A percentile compares a stretch with the other conserved stretches of the same genome.
Evolutionary conservation across 495 filamentous ascomycete species (phyloP).

Genomic region (Cercophora scortea): DNA sequence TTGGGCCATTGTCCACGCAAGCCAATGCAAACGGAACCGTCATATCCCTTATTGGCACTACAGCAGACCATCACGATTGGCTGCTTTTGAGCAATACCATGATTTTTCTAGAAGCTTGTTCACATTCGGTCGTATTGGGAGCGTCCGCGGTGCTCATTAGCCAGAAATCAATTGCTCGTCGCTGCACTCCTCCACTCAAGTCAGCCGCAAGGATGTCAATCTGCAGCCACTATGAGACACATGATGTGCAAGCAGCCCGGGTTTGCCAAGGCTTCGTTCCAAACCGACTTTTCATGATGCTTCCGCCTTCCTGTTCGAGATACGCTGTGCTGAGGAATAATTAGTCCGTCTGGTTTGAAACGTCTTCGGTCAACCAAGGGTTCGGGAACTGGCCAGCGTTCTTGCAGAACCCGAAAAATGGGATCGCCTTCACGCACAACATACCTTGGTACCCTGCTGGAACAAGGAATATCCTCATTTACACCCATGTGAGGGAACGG

Average conservation of each 20-base stretch:
- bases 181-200: background rate
- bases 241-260: background rate
- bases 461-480: background rate
- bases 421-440: background rate
- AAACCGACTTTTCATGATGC: background rate
- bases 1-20: too few relatives aligned
- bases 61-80: background rate
- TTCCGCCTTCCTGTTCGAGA: background rate
- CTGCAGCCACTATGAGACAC: background rate
- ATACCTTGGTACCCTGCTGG: background rate
- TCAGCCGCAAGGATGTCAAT: background rate
- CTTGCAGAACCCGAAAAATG: background rate
- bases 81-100: background rate
- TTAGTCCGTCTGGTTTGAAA: too few relatives aligned
- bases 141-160: background rate
- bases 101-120: slow-evolving; percentile 2
- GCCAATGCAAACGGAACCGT: too few relatives aligned
- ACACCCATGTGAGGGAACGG: slow-evolving; percentile 11
- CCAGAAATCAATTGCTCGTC: background rate
- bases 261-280: background rate
- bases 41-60: background rate
- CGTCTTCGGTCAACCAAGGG: too few relatives aligned
- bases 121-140: background rate
- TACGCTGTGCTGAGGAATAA: background rate
- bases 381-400: background rate